These are phyloP conservation scores for Stephania cephalantha DNA, from an alignment of 164 flowering plant species.

Conservation along the genomic window DNA sequence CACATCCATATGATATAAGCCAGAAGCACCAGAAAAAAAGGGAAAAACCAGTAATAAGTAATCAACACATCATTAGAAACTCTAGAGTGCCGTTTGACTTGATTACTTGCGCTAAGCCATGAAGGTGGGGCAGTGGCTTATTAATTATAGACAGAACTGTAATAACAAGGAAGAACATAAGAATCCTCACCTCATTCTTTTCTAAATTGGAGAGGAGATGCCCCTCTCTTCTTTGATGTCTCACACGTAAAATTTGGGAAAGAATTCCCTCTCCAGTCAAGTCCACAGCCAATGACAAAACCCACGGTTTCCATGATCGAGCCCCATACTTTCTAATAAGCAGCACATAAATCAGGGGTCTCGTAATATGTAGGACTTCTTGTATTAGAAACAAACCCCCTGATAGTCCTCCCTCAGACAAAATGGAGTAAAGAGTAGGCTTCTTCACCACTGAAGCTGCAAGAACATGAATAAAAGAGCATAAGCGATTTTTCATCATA, in stretches of 20 bases:
- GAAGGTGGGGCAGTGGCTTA: background rate
- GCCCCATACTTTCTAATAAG: conserved; percentile 77
- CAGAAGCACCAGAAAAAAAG: background rate
- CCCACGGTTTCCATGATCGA: conserved; percentile 92
- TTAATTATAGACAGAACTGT: background rate
- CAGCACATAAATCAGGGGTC: conserved; percentile 85
- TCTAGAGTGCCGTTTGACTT: background rate
- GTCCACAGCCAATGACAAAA: conserved; percentile 65
- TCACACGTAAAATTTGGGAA: conserved; percentile 30
- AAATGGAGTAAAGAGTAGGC: conserved; percentile 52
- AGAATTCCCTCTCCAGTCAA: conserved; percentile 52
- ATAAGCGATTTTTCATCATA: background rate
- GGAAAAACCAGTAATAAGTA: background rate
- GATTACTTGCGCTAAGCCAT: background rate
- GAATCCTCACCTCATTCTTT: conserved; percentile 24
- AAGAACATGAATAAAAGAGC: conserved; percentile 4
- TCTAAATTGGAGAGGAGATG: conserved; percentile 42
- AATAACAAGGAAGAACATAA: background rate
- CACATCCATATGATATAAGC: conserved; percentile 10
- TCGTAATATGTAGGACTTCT: conserved; percentile 61
- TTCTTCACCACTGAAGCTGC: conserved; percentile 38
- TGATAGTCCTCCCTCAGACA: conserved; percentile 62
- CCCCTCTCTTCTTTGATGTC: conserved; percentile 16
- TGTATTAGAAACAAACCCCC: conserved; percentile 65
- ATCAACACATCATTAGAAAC: background rate